phyloP scores from a whole-genome alignment of 2,329 filamentous ascomycete genomes.

The Conoideocrella luteorostrata region DNA sequence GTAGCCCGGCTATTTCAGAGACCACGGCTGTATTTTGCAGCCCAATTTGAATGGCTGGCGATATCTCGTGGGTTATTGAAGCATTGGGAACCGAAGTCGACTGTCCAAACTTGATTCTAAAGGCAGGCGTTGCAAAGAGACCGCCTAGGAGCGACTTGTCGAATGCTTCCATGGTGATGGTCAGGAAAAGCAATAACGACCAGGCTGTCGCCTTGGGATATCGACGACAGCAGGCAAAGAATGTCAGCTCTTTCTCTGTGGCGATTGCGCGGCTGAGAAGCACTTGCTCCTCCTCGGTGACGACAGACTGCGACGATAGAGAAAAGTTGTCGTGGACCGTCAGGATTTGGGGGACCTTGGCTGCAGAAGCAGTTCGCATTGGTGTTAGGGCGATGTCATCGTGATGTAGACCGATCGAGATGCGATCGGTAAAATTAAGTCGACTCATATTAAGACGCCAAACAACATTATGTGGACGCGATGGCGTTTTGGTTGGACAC shows the following conservation, averaged over 20 bases:
- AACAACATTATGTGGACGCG: too few species aligned
- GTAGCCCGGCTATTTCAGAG: constrained; percentile 28
- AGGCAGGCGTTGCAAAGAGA: constrained; percentile 18
- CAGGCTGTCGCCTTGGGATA: constrained; percentile 20
- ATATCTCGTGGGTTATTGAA: constrained; percentile 24
- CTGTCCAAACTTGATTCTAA: constrained; percentile 20
- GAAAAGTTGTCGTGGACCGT: too few species aligned
- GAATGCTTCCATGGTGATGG: constrained; percentile 19
- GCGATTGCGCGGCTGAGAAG: too few species aligned
- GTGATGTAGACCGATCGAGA: too few species aligned
- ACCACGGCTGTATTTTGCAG: constrained; percentile 16
- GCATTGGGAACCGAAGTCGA: not conserved
- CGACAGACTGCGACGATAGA: too few species aligned
- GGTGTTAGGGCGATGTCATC: too few species aligned
- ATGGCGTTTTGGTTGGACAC: too few species aligned
- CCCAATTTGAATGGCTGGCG: constrained; percentile 17
- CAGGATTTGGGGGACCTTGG: too few species aligned
- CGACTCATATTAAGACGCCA: too few species aligned
- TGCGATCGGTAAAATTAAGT: too few species aligned
- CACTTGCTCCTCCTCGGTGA: too few species aligned
- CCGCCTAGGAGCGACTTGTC: constrained; percentile 16
- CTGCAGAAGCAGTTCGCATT: too few species aligned
- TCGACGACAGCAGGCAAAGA: constrained; percentile 15
- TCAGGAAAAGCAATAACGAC: constrained; percentile 18
- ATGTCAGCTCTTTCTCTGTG: constrained; percentile 15